phyloP scores from a whole-genome alignment of 768 basidiomycete species.

The Suillus ampliporus region DNA sequence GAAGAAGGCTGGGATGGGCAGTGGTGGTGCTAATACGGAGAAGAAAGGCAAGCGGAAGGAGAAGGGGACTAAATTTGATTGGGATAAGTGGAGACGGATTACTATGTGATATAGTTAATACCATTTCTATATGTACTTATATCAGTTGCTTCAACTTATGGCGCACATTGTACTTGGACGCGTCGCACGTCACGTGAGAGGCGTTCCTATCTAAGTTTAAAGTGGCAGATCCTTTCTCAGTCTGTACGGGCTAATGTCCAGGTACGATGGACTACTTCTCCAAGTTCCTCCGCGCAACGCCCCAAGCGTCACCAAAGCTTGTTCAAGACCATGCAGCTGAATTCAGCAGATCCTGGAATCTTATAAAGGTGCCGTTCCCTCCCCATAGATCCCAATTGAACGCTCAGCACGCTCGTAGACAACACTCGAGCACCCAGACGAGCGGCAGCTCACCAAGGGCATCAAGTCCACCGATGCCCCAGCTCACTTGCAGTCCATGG shows the following conservation, averaged over 20 bases:
- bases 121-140: not conserved
- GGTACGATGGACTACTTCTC: constrained; percentile 82
- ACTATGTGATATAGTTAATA: not conserved
- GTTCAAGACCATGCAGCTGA: constrained; percentile 71
- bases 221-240: not conserved
- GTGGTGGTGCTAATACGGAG: not conserved
- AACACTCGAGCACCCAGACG: constrained; percentile 87
- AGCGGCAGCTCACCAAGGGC: constrained; percentile 83
- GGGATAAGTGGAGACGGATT: constrained; percentile 6
- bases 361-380: constrained; percentile 60
- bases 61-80: constrained; percentile 4
- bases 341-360: constrained; percentile 77
- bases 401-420: constrained; percentile 49
- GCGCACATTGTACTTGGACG: not conserved
- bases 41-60: constrained; percentile 1
- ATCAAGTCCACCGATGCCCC: constrained; percentile 86
- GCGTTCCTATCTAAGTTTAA: not conserved
- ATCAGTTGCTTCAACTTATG: too few species aligned
- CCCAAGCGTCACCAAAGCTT: constrained; percentile 51
- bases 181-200: constrained; percentile 11
- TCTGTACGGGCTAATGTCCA: constrained; percentile 4
- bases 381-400: constrained; percentile 16
- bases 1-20: not conserved
- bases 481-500: constrained; percentile 73
- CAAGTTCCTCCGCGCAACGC: constrained; percentile 64